Percentiles rank a stretch among this genome's conserved stretches.
Conservation (phyloP, 202 grass and related monocot species). For the Elaeis oleifera region DNA sequence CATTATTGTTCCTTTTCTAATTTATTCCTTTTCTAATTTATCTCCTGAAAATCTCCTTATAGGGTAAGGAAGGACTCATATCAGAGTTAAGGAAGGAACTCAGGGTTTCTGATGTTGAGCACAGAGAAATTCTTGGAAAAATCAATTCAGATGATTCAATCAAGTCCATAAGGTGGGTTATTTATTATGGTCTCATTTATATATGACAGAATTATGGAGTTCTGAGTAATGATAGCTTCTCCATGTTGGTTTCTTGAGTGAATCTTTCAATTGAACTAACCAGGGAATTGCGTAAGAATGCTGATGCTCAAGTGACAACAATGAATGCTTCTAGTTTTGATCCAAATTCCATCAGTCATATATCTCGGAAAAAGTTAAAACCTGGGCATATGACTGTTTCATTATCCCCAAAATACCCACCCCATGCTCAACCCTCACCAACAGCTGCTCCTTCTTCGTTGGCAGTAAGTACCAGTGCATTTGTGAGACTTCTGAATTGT, state of each 20-base stretch:
- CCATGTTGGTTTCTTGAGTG: not conserved
- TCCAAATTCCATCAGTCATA: not conserved
- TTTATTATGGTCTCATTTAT: slow-evolving; percentile 4
- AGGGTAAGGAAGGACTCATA: slow-evolving; percentile 57
- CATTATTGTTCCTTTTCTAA: slow-evolving; percentile 14
- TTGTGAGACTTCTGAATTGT: not conserved
- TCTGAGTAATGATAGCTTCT: slow-evolving; percentile 11
- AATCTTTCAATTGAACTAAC: slow-evolving; percentile 17
- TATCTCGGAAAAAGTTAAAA: slow-evolving; percentile 36
- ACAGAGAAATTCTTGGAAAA: slow-evolving; percentile 49
- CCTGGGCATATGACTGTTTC: slow-evolving; percentile 17
- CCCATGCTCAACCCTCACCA: slow-evolving; percentile 9
- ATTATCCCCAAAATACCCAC: slow-evolving; percentile 6
- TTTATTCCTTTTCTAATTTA: not conserved
- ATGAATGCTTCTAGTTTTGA: slow-evolving; percentile 23
- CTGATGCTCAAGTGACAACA: slow-evolving; percentile 11
- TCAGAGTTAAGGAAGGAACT: slow-evolving; percentile 49
- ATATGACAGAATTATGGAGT: slow-evolving; percentile 13
- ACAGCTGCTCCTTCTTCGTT: not conserved
- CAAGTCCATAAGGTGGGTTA: slow-evolving; percentile 46
- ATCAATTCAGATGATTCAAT: slow-evolving; percentile 48
- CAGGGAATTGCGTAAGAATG: slow-evolving; percentile 34
- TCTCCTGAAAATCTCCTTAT: not conserved
- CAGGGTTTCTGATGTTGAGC: slow-evolving; percentile 54
- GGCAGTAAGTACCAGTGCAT: slow-evolving; percentile 1